Conservation (phyloP, 2,329 filamentous ascomycete genomes). For the Beauveria caledonica region DNA sequence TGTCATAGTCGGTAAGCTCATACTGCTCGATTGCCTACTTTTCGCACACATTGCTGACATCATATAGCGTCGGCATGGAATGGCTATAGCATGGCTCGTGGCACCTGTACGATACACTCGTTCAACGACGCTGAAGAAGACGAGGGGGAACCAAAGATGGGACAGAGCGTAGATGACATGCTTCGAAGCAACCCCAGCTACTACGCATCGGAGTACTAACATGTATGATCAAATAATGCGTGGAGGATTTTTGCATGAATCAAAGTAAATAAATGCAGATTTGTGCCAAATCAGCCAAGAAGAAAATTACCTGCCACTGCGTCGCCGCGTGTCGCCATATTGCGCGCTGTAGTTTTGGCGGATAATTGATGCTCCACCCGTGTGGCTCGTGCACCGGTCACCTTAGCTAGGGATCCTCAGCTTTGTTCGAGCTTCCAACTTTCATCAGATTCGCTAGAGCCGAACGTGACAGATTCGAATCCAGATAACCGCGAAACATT, state of each 20-base stretch:
- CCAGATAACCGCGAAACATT: neutral
- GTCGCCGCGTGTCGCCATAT: too few species aligned
- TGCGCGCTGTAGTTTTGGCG: neutral
- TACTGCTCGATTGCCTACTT: neutral
- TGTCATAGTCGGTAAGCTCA: slow-evolving; percentile 55
- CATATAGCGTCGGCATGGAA: slow-evolving; percentile 70
- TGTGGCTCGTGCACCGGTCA: slow-evolving; percentile 7
- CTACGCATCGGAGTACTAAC: slow-evolving; percentile 14
- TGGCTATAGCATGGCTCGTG: slow-evolving; percentile 62
- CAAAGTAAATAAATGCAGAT: neutral
- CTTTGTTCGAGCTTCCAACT: neutral
- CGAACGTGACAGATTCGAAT: neutral
- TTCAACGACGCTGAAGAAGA: slow-evolving; percentile 60
- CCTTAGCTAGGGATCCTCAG: neutral
- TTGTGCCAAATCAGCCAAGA: neutral
- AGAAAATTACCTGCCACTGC: neutral
- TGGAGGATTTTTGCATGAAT: neutral
- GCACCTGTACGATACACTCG: slow-evolving; percentile 69
- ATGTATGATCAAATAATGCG: neutral
- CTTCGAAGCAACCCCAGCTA: slow-evolving; percentile 33
- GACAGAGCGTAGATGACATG: slow-evolving; percentile 51
- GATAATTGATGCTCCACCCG: slow-evolving; percentile 12
- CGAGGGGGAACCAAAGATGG: slow-evolving; percentile 54
- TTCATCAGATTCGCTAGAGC: neutral
- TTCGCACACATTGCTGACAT: slow-evolving; percentile 11